Evolutionary conservation across 2,329 filamentous ascomycete species (phyloP).

Genomic region (Pyricularia pennisetigena): DNA sequence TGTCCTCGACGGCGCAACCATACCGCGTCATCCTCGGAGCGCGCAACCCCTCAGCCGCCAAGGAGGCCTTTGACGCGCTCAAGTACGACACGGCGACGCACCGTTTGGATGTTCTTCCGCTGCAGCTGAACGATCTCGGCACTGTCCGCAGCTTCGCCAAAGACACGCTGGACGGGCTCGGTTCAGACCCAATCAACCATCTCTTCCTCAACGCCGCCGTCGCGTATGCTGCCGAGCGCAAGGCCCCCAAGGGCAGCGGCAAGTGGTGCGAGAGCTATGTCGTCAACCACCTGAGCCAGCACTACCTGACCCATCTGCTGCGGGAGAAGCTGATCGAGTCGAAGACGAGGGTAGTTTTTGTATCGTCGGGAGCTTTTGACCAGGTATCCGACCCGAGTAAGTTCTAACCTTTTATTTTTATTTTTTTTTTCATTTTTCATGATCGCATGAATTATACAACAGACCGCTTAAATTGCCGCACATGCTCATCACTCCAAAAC

Average conservation of each 20-base stretch:
- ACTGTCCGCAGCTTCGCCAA: constrained; percentile 36
- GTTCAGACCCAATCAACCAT: constrained; percentile 31
- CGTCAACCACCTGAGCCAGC: constrained; percentile 44
- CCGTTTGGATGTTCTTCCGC: constrained; percentile 32
- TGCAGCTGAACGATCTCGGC: constrained; percentile 35
- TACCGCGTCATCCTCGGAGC: constrained; percentile 8
- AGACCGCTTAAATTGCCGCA: no score
- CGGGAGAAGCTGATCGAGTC: constrained; percentile 35
- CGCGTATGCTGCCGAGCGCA: constrained; percentile 22
- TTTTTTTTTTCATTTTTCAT: background rate
- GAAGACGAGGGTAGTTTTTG: constrained; percentile 35
- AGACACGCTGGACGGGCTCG: constrained; percentile 29
- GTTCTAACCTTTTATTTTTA: constrained; percentile 6
- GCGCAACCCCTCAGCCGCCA: constrained; percentile 1
- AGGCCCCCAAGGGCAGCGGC: constrained; percentile 25
- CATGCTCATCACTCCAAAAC: no score
- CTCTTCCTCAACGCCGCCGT: constrained; percentile 39
- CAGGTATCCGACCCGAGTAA: constrained; percentile 26
- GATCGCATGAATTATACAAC: background rate
- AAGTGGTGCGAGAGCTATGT: constrained; percentile 40
- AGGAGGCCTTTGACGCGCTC: constrained; percentile 3
- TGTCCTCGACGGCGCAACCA: constrained; percentile 1
- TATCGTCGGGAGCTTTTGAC: constrained; percentile 39
- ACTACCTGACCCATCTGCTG: constrained; percentile 40
- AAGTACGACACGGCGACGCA: constrained; percentile 14